Evolutionary conservation across 495 filamentous ascomycete species (phyloP).

Genomic region (Aspergillus ostianus): DNA sequence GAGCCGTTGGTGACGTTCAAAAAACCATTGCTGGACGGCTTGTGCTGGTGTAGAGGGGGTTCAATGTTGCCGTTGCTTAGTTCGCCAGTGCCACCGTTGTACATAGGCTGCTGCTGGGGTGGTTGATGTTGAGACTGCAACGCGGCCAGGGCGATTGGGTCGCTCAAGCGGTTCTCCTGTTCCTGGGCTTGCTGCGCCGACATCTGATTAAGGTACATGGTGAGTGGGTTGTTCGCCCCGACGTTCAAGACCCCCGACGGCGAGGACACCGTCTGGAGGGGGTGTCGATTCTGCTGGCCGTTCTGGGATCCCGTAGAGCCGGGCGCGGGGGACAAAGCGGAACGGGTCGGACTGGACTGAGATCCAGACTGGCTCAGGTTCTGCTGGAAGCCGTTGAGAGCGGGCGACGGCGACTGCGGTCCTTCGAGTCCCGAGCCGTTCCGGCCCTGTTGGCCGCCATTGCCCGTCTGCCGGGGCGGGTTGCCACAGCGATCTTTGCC

Average conservation of each 20-base stretch:
- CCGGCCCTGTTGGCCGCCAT: constrained; percentile 58
- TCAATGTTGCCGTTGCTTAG: constrained; percentile 55
- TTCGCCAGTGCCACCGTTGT: constrained; percentile 51
- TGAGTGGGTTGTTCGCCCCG: constrained; percentile 81
- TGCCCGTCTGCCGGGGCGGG: constrained; percentile 79
- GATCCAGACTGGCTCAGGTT: constrained; percentile 58
- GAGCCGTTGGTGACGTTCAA: constrained; percentile 69
- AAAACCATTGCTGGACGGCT: constrained; percentile 51
- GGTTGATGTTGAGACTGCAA: constrained; percentile 67
- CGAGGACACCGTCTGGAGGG: constrained; percentile 53
- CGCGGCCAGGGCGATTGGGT: constrained; percentile 48
- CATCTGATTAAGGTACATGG: constrained; percentile 89
- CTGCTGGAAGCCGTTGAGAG: constrained; percentile 49
- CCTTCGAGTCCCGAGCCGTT: constrained; percentile 50
- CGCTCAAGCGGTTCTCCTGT: constrained; percentile 51
- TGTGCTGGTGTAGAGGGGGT: constrained; percentile 51
- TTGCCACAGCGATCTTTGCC: constrained; percentile 98
- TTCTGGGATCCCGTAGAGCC: constrained; percentile 56
- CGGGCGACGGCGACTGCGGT: constrained; percentile 61
- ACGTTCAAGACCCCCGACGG: constrained; percentile 74
- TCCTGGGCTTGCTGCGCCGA: constrained; percentile 72
- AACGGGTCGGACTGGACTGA: constrained; percentile 67
- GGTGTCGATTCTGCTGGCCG: constrained; percentile 47
- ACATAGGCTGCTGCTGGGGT: constrained; percentile 53
- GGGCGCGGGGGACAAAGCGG: constrained; percentile 54